phyloP scores from a whole-genome alignment of 2,329 filamentous ascomycete species.

The Penicillium psychrosexuale region DNA sequence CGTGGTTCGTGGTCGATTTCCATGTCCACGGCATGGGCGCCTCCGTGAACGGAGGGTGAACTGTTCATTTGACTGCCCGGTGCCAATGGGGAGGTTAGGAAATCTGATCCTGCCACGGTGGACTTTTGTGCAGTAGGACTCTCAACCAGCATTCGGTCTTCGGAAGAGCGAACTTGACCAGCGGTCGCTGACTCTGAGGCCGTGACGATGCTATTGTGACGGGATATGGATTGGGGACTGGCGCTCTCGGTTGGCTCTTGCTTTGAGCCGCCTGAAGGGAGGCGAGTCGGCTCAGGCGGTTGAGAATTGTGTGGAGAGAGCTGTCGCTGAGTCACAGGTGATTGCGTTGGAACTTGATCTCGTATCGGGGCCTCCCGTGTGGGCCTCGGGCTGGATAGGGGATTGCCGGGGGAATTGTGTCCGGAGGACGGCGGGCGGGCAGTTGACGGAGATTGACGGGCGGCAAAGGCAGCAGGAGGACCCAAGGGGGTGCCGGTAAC shows the following conservation, averaged over 20 bases:
- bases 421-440: slow-evolving; percentile 39
- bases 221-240: slow-evolving; percentile 66
- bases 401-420: slow-evolving; percentile 33
- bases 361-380: slow-evolving; percentile 30
- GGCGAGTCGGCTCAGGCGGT: slow-evolving; percentile 28
- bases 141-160: slow-evolving; percentile 30
- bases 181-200: slow-evolving; percentile 26
- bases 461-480: slow-evolving; percentile 38
- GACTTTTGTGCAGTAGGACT: slow-evolving; percentile 22
- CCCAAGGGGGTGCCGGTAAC: slow-evolving; percentile 51
- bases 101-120: slow-evolving; percentile 16
- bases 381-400: slow-evolving; percentile 33
- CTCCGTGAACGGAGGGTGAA: slow-evolving; percentile 25
- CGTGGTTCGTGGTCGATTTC: slow-evolving; percentile 22
- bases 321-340: slow-evolving; percentile 30
- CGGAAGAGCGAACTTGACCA: slow-evolving; percentile 24
- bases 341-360: slow-evolving; percentile 26
- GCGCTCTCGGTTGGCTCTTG: slow-evolving; percentile 70
- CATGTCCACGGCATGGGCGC: slow-evolving; percentile 24
- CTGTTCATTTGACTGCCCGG: slow-evolving; percentile 27
- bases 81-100: slow-evolving; percentile 14
- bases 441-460: slow-evolving; percentile 37
- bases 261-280: slow-evolving; percentile 55
- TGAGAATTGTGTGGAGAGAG: slow-evolving; percentile 44
- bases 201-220: slow-evolving; percentile 28